Conservation (phyloP, 1,284 basidiomycete species). For the Moniliophthora roreri region DNA sequence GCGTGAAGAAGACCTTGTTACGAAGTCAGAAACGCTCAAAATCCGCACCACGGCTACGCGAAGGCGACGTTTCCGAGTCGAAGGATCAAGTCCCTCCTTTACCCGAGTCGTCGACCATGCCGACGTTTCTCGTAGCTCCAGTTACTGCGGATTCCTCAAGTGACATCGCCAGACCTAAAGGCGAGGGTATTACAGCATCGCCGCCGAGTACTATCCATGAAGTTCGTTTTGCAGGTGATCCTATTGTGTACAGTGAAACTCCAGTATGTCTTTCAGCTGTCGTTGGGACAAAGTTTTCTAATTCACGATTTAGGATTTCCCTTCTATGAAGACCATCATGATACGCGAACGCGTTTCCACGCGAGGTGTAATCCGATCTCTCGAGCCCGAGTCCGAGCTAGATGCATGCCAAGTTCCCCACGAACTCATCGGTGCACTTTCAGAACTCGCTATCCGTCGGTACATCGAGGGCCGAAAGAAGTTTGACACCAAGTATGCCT, state of each 20-base stretch:
- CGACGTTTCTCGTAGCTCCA: not conserved
- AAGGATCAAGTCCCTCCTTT: too few relatives aligned
- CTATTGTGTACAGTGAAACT: conserved; percentile 51
- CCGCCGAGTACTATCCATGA: conserved; percentile 1
- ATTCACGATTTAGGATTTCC: conserved; percentile 27
- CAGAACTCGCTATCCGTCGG: conserved; percentile 61
- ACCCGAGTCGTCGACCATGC: not conserved
- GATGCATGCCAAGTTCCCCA: conserved; percentile 61
- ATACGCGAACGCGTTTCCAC: conserved; percentile 89
- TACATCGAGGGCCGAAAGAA: conserved; percentile 58
- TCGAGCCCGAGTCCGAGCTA: conserved; percentile 74
- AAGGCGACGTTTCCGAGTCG: too few relatives aligned
- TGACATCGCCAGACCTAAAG: not conserved
- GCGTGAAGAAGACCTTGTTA: too few relatives aligned
- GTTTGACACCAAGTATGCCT: conserved; percentile 65
- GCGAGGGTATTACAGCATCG: not conserved
- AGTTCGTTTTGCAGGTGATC: conserved; percentile 63
- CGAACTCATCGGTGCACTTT: conserved; percentile 70
- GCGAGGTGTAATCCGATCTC: conserved; percentile 71
- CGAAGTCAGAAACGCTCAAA: too few relatives aligned
- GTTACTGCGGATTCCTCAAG: not conserved
- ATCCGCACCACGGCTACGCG: too few relatives aligned
- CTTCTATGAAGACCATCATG: conserved; percentile 47
- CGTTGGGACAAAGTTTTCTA: not conserved
- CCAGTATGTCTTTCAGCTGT: conserved; percentile 37